These are phyloP conservation scores for Malassezia dermatis DNA, from an alignment of 1,284 basidiomycete genomes.

Conservation along the genomic window DNA sequence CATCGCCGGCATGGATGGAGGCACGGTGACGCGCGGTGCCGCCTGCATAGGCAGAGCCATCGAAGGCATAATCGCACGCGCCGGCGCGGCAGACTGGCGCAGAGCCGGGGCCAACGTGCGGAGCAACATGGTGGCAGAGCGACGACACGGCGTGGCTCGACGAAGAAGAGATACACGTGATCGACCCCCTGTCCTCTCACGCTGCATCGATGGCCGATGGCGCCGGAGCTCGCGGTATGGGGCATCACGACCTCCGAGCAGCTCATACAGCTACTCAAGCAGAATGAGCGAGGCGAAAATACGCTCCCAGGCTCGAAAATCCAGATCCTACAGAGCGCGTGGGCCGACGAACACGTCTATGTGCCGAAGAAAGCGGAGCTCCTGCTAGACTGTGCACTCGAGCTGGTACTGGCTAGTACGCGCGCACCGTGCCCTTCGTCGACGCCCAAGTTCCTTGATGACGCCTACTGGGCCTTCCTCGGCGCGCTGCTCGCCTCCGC, in stretches of 20 bases:
- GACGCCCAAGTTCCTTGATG: background rate
- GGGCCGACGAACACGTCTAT: constrained; percentile 18
- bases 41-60: constrained; percentile 10
- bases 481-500: constrained; percentile 1
- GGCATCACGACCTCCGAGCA: constrained; percentile 33
- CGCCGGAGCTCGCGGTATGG: constrained; percentile 17
- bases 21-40: constrained; percentile 10
- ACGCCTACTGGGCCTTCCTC: constrained; percentile 25
- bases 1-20: constrained; percentile 12
- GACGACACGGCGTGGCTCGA: background rate
- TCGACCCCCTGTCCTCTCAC: background rate
- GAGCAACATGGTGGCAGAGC: constrained; percentile 17
- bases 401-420: constrained; percentile 20
- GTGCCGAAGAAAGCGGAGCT: constrained; percentile 30
- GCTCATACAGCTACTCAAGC: constrained; percentile 31
- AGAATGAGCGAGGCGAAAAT: constrained; percentile 1
- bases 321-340: constrained; percentile 21
- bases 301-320: constrained; percentile 10
- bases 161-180: constrained; percentile 3
- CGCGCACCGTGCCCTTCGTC: constrained; percentile 13
- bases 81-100: constrained; percentile 14
- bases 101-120: constrained; percentile 15
- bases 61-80: constrained; percentile 16
- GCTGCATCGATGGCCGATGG: background rate
- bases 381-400: constrained; percentile 26